Conservation (phyloP, 257 asterid species). For the Plantago major region DNA sequence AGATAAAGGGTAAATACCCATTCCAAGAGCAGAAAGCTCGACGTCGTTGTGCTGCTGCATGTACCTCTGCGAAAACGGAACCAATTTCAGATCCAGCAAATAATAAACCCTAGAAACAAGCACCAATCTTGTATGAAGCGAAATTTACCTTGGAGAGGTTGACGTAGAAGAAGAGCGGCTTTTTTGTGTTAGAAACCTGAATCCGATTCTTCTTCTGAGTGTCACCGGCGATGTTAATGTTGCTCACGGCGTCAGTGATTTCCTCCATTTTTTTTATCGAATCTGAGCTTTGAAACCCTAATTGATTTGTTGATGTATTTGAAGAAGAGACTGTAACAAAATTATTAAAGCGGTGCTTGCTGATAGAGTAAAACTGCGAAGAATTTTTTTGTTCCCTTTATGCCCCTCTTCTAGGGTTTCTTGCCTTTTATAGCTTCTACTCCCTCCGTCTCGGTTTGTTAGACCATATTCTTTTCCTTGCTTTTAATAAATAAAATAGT, state of each 20-base stretch:
- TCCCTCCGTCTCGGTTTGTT: too few species aligned
- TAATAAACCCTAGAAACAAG: background rate
- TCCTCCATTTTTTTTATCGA: conserved; percentile 46
- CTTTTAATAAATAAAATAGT: too few species aligned
- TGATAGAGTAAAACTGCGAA: conserved; percentile 18
- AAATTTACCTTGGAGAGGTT: conserved; percentile 59
- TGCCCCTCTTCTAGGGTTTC: conserved; percentile 25
- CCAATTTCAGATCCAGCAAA: conserved; percentile 19
- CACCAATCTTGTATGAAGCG: background rate
- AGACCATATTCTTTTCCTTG: too few species aligned
- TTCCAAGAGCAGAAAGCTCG: conserved; percentile 69
- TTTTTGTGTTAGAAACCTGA: conserved; percentile 72
- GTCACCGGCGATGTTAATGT: conserved; percentile 36
- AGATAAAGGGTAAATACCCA: conserved; percentile 32
- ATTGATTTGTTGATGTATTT: background rate
- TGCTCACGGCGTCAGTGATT: conserved; percentile 46
- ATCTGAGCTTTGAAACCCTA: background rate
- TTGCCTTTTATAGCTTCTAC: too few species aligned
- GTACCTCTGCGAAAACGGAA: conserved; percentile 46
- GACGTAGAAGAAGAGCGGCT: conserved; percentile 72
- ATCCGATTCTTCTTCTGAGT: conserved; percentile 61
- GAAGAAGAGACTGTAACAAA: background rate
- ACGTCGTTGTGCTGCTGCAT: conserved; percentile 68
- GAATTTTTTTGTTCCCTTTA: conserved; percentile 6
- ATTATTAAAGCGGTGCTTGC: conserved; percentile 3